Percentiles rank a stretch among this genome's conserved stretches.
These are phyloP conservation scores for Aspergillus bombycis DNA, from an alignment of 2,329 filamentous ascomycete genomes.

Conservation along the genomic window DNA sequence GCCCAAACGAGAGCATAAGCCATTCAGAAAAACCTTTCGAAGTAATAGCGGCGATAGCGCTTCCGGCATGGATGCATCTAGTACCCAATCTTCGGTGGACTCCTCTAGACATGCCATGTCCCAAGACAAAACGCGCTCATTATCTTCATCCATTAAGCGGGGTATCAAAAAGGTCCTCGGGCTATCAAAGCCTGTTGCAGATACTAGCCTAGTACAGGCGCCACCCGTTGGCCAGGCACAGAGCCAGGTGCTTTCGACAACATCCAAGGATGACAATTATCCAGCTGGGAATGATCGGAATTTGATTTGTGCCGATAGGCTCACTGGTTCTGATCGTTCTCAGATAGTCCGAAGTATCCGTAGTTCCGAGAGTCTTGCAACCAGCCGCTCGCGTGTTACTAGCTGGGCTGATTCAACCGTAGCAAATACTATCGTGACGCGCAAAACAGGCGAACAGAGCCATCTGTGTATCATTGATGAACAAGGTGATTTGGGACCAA, in stretches of 20 bases:
- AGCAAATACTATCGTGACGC: conserved; percentile 43
- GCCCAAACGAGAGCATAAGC: conserved; percentile 35
- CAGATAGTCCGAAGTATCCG: conserved; percentile 28
- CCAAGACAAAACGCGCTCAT: conserved; percentile 36
- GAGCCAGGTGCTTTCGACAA: neutral
- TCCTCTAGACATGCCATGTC: conserved; percentile 10
- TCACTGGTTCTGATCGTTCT: conserved; percentile 11
- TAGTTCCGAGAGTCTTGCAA: conserved; percentile 39
- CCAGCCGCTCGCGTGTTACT: conserved; percentile 48
- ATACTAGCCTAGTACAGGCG: conserved; percentile 26
- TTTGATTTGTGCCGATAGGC: neutral
- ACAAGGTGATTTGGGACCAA: conserved; percentile 31
- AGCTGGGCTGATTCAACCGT: conserved; percentile 53
- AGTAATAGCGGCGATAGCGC: conserved; percentile 31
- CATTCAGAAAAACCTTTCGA: conserved; percentile 43
- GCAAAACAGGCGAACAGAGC: conserved; percentile 37
- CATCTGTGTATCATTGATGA: conserved; percentile 50
- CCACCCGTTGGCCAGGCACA: conserved; percentile 23
- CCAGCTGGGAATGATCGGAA: neutral
- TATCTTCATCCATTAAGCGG: conserved; percentile 48
- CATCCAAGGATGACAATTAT: conserved; percentile 11
- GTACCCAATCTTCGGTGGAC: conserved; percentile 12
- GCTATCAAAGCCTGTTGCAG: conserved; percentile 28
- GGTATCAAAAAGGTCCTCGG: conserved; percentile 46
- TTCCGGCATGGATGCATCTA: conserved; percentile 19